Percentiles rank a stretch among this genome's conserved stretches.
These are phyloP conservation scores for Pseudoscleropodium purum DNA, from an alignment of 225 moss, liverwort and hornwort species.

Conservation along the genomic window DNA sequence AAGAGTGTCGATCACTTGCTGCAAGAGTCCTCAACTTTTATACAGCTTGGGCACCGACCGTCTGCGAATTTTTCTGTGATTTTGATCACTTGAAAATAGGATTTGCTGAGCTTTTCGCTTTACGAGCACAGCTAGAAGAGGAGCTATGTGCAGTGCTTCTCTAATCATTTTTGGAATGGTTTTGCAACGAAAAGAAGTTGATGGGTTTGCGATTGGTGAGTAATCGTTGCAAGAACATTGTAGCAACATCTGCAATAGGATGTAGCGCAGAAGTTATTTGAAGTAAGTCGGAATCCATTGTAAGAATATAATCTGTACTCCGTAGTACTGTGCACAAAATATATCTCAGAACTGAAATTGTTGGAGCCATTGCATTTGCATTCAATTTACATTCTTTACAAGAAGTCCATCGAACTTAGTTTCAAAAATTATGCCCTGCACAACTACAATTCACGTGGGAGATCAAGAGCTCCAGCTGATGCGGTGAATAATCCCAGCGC, in stretches of 20 bases:
- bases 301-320: background rate
- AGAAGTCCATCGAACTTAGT: background rate
- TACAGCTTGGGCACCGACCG: background rate
- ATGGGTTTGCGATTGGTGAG: background rate
- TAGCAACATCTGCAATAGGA: background rate
- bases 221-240: background rate
- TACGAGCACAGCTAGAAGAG: background rate
- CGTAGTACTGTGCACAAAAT: background rate
- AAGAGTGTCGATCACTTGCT: background rate
- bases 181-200: background rate
- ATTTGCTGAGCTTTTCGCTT: background rate
- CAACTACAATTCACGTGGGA: background rate
- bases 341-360: background rate
- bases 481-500: background rate
- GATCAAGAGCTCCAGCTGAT: background rate
- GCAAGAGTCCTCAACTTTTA: background rate
- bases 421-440: background rate
- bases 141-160: background rate
- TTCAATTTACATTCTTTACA: background rate
- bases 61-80: background rate
- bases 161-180: background rate
- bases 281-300: background rate
- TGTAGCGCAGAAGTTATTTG: background rate
- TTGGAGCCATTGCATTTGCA: background rate
- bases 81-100: background rate